Evolutionary conservation across 164 flowering plant species (phyloP).

Genomic region (Piper betle): DNA sequence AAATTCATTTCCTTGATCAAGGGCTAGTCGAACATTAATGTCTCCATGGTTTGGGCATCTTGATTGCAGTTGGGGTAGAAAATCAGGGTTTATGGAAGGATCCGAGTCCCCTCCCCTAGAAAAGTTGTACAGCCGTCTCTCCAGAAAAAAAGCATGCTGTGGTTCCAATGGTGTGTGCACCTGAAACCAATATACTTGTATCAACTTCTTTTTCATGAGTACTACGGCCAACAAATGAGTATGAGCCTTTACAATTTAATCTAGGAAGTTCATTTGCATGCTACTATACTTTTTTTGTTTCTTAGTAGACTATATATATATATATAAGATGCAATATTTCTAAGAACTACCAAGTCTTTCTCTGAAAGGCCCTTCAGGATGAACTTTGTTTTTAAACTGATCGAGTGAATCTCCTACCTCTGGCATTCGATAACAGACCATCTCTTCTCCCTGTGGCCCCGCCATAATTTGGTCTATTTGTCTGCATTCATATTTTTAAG

Average conservation of each 20-base stretch:
- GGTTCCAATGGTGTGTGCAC: conserved; percentile 80
- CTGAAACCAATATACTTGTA: conserved; percentile 20
- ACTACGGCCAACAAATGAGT: neutral
- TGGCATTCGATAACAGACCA: conserved; percentile 32
- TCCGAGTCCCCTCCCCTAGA: conserved; percentile 34
- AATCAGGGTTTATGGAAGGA: conserved; percentile 44
- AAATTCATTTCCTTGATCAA: conserved; percentile 34
- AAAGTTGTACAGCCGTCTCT: conserved; percentile 47
- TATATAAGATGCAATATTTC: conserved; percentile 21
- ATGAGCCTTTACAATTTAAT: neutral
- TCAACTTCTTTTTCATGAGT: neutral
- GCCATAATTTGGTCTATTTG: conserved; percentile 49
- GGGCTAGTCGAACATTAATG: conserved; percentile 30
- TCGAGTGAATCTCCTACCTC: neutral
- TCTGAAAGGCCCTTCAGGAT: conserved; percentile 39
- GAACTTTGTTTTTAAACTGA: conserved; percentile 23
- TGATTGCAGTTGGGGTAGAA: conserved; percentile 38
- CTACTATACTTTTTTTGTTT: neutral
- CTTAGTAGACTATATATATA: neutral
- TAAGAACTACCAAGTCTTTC: conserved; percentile 62
- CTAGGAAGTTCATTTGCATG: neutral
- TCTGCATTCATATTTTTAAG: conserved; percentile 14
- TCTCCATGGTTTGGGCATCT: conserved; percentile 50
- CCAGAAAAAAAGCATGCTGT: conserved; percentile 88
- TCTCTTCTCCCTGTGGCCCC: conserved; percentile 72